Evolutionary conservation across 2,329 filamentous ascomycete species (phyloP), one percentile per base, ranked within the genome.

Genomic region (Verticillium isaacii): DNA sequence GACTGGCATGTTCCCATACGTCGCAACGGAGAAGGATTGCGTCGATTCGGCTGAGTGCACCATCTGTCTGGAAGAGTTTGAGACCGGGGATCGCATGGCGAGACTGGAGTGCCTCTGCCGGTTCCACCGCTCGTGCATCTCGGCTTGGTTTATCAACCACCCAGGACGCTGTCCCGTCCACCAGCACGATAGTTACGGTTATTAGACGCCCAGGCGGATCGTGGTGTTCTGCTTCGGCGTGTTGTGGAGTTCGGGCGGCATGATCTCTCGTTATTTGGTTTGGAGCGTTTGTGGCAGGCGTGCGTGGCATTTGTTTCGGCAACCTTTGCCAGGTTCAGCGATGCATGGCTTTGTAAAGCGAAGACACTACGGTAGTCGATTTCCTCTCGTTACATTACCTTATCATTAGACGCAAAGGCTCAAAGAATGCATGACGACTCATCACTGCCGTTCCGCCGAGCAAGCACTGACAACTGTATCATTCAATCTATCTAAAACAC

Each of bases 31-130:
- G 68, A 89, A 89, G 74, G 87, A 89, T 70, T 88, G 85, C 66
- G 81, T 87, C n/a, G 84, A 88, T 65, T 83, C 85, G 62, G 86
- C 85, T 3, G 87, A 89, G 73, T 89, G 86, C 69, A 88, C 85
- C 5, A 89, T 89, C 58, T 89, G 87, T 66, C 76, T 89, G 2
- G 87, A 89, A 67, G 86, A 89, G 70, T 88, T 88, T 64, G 81
- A 85, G 62, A 84, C 83, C 0, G 86, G 86, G 2, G 80, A 83
- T 32, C 73, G 80, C 32, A 89, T 89, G 86, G 86, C 84, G n/a
- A 77, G 87, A 54, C 73, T 89, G 57, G 87, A 89, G 73, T 89
- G 87, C 67, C 78, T 89, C 32, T 89, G 87, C 69, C 80, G 85
- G 19, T 89, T 89, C 68, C 87, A 89, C 68, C 73, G 79, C 55